phyloP scores from a whole-genome alignment of 2,329 filamentous ascomycete species.

The Tolypocladium sp. region DNA sequence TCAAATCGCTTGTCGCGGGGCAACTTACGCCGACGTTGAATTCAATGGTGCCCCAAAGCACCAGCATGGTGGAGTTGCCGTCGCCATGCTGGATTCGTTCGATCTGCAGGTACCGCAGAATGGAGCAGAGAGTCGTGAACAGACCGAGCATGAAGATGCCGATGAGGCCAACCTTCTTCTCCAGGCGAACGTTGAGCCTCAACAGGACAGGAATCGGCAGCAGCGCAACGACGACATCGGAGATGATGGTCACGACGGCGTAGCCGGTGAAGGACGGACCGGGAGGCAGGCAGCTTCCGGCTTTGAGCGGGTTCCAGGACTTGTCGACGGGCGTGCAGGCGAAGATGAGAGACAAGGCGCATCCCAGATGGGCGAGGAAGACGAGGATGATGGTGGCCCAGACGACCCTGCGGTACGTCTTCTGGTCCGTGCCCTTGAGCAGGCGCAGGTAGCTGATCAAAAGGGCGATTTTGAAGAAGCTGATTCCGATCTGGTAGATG shows the following conservation, averaged over 20 bases:
- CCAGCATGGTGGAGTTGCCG: conserved; percentile 45
- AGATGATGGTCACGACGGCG: conserved; percentile 40
- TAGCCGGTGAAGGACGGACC: conserved; percentile 42
- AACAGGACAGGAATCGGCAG: conserved; percentile 41
- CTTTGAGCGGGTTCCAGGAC: conserved; percentile 32
- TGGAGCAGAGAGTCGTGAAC: conserved; percentile 45
- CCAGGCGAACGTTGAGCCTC: conserved; percentile 34
- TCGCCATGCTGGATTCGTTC: conserved; percentile 37
- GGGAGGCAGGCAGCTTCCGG: conserved; percentile 34
- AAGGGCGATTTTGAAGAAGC: conserved; percentile 46
- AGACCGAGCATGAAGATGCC: conserved; percentile 42
- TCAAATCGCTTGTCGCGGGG: not conserved
- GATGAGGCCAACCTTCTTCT: conserved; percentile 41
- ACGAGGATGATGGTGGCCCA: conserved; percentile 32
- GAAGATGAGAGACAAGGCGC: conserved; percentile 38
- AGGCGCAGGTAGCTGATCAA: conserved; percentile 43
- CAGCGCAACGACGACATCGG: conserved; percentile 38
- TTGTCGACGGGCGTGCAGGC: conserved; percentile 38
- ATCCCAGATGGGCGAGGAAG: conserved; percentile 37
- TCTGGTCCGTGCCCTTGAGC: conserved; percentile 36
- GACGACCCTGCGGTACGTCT: conserved; percentile 31
- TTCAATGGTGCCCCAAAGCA: conserved; percentile 48
- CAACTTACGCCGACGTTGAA: conserved; percentile 44
- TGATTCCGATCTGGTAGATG: conserved; percentile 45
- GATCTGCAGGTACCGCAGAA: conserved; percentile 43